These are phyloP conservation scores for Scheffersomyces parashehatae DNA, from an alignment of 1,139 yeast genomes.

Conservation along the genomic window DNA sequence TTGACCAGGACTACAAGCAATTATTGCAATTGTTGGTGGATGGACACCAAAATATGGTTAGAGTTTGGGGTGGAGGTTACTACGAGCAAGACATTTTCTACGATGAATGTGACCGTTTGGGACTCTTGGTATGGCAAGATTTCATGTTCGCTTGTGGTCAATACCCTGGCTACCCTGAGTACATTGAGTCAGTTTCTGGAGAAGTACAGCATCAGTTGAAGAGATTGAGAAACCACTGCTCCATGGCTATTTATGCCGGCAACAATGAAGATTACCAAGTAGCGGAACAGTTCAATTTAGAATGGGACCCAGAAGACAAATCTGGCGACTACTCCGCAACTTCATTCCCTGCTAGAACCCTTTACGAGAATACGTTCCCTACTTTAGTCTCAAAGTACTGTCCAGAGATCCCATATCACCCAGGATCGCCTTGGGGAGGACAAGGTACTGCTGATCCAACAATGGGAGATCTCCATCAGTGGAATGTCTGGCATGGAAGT, in stretches of 20 bases:
- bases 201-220: conserved; percentile 38
- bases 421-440: conserved; percentile 48
- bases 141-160: conserved; percentile 56
- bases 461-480: conserved; percentile 48
- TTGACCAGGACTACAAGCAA: conserved; percentile 29
- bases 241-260: conserved; percentile 37
- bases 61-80: conserved; percentile 54
- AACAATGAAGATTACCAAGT: conserved; percentile 51
- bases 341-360: conserved; percentile 39
- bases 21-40: conserved; percentile 33
- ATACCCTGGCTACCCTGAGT: conserved; percentile 38
- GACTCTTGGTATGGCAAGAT: conserved; percentile 51
- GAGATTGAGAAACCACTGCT: conserved; percentile 38
- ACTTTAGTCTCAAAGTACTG: conserved; percentile 18
- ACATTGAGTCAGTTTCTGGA: conserved; percentile 26
- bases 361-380: conserved; percentile 42
- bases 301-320: conserved; percentile 28
- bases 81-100: conserved; percentile 45
- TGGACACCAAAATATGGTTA: conserved; percentile 45
- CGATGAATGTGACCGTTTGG: conserved; percentile 42
- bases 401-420: conserved; percentile 35
- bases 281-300: conserved; percentile 33
- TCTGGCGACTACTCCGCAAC: conserved; percentile 31
- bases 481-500: conserved; percentile 53
- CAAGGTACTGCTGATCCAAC: conserved; percentile 30